Percentiles rank a stretch among this genome's conserved stretches.
Evolutionary conservation across 2,329 filamentous ascomycete species (phyloP).

Genomic region (Ophioceras dolichostomum): DNA sequence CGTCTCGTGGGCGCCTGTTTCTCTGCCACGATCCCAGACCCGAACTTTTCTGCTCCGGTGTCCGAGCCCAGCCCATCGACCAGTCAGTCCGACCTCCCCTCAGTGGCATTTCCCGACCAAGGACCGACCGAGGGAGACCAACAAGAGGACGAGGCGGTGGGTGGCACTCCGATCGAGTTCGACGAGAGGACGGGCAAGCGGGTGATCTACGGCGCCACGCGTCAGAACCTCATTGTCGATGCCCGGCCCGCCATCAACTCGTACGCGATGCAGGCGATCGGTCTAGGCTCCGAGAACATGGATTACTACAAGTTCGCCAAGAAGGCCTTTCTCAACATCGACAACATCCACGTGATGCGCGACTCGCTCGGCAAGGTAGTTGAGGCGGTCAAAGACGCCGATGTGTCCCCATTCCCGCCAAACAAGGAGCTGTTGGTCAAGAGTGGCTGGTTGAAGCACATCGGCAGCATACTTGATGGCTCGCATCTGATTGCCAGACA

Average conservation of each 20-base stretch:
- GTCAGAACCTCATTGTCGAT: constrained; percentile 90
- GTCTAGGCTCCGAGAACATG: constrained; percentile 94
- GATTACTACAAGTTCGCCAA: constrained; percentile 87
- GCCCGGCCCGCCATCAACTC: constrained; percentile 91
- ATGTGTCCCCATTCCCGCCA: constrained; percentile 71
- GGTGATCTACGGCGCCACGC: constrained; percentile 66
- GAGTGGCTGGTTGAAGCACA: constrained; percentile 88
- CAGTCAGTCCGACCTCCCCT: constrained; percentile 38
- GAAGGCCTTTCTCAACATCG: constrained; percentile 88
- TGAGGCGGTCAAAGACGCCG: constrained; percentile 84
- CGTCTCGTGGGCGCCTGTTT: constrained; percentile 89
- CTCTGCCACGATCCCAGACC: constrained; percentile 63
- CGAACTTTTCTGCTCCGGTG: constrained; percentile 82
- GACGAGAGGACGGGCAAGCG: constrained; percentile 50
- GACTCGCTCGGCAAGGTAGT: constrained; percentile 79
- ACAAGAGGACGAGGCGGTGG: constrained; percentile 49
- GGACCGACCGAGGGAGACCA: constrained; percentile 52
- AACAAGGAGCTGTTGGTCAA: constrained; percentile 69
- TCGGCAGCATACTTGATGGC: constrained; percentile 71
- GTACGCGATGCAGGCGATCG: constrained; percentile 84
- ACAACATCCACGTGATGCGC: constrained; percentile 98
- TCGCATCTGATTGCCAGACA: constrained; percentile 74
- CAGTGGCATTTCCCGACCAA: constrained; percentile 22
- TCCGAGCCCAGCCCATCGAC: constrained; percentile 46
- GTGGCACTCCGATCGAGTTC: constrained; percentile 27